Evolutionary conservation across 495 filamentous ascomycete species (phyloP), one percentile per base, ranked within the genome.

Genomic region (Margaritispora aquatica): DNA sequence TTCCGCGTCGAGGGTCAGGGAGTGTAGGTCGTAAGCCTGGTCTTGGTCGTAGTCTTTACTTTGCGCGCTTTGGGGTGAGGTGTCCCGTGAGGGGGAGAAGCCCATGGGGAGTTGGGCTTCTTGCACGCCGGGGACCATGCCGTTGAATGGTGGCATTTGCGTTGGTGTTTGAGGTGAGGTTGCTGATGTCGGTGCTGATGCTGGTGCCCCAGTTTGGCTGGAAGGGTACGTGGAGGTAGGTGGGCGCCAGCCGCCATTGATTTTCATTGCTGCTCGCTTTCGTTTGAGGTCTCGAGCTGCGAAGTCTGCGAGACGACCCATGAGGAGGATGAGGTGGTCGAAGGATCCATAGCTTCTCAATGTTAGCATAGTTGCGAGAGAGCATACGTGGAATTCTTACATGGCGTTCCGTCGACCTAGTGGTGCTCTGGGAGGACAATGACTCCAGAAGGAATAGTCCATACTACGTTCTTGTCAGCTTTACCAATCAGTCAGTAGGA

Each of bases 281-380:
- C 94, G 77, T 49, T 77, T 80, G 15, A 90, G 77, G 70, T 98
- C 94, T 51, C 81, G 83, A 1, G 85, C 82, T 13, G 88, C 82
- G 69, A 96, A 98, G 57, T 88, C 84, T 15, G 87, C 84, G n/a
- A 96, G 68, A 13, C 93, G 84, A 20, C 86, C 94, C 20, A 96
- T 75, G 0, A 98, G 71, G 8, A 98, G 80, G 56, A 91, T 82
- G 15, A 96, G 68, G 71, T 96, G 89, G 66, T 98, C 94, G 54
- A 85, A 86, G 1, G 88, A 89, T 9, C 90, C 94, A 69, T 90
- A 94, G 44, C 80, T 83, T 10, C 4, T 27, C 36, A 22, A 26
- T 11, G 58, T 67, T 60, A 67, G 58, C 22, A 27, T 21, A 9
- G 31, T 21, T 50, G n/a, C 29, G 10, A 44, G 52, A 38, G 15